A percentile compares a stretch with the other conserved stretches of the same genome.
Conservation (phyloP, 164 flowering plant species). For the Annona cherimola region DNA sequence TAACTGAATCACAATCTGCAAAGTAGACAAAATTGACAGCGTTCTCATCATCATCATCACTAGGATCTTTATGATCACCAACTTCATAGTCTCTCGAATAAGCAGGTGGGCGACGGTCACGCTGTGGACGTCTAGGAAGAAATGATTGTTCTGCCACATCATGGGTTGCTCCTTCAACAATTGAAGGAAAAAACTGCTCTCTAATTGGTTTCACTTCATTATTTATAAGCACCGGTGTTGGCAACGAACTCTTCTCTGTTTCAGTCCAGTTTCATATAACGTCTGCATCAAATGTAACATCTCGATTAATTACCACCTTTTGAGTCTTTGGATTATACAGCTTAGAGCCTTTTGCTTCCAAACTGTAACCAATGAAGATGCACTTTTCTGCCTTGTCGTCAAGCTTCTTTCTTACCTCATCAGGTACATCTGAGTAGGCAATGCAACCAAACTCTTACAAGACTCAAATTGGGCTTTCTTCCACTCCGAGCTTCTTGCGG, state of each 20-base stretch:
- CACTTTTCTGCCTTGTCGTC: conserved; percentile 2
- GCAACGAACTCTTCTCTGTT: not conserved
- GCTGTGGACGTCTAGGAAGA: not conserved
- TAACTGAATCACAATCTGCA: not conserved
- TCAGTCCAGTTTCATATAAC: not conserved
- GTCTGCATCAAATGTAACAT: not conserved
- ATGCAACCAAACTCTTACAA: not conserved
- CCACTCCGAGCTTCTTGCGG: conserved; percentile 2
- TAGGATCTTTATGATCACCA: not conserved
- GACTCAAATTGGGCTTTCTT: not conserved
- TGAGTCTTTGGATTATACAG: not conserved
- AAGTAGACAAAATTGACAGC: not conserved
- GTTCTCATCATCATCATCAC: not conserved
- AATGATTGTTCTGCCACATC: not conserved
- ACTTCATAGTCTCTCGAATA: not conserved
- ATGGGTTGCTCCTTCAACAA: not conserved
- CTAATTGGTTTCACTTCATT: not conserved
- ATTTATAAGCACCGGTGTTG: not conserved
- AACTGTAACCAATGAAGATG: conserved; percentile 4
- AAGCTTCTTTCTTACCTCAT: not conserved
- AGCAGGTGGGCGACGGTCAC: no score
- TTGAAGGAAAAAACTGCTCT: not conserved
- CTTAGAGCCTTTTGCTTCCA: not conserved
- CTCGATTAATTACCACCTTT: not conserved
- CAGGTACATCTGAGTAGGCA: conserved; percentile 2